Evolutionary conservation across 306 rosid species (phyloP).

Genomic region (Pyrus bretschneideri): DNA sequence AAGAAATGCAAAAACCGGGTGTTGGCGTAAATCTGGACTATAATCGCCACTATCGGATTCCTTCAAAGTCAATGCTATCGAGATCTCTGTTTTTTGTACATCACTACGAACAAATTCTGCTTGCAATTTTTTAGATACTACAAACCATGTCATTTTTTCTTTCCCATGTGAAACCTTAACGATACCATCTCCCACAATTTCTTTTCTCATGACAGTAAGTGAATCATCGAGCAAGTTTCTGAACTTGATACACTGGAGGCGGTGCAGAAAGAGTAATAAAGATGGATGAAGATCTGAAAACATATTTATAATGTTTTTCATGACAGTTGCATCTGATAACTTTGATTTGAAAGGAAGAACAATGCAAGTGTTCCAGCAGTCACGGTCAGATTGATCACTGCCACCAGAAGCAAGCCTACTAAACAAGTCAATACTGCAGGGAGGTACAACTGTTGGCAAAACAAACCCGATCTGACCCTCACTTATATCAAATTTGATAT

Average conservation of each 20-base stretch:
- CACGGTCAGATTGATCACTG: conserved; percentile 31
- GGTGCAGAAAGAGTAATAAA: conserved; percentile 84
- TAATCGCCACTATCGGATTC: conserved; percentile 48
- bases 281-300: conserved; percentile 97
- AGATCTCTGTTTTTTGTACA: conserved; percentile 75
- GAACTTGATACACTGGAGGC: conserved; percentile 72
- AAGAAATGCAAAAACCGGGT: conserved; percentile 93
- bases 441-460: conserved; percentile 74
- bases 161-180: conserved; percentile 71
- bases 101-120: conserved; percentile 49
- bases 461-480: conserved; percentile 98
- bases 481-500: conserved; percentile 85
- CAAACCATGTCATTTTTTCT: conserved; percentile 82
- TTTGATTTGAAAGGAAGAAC: conserved; percentile 77
- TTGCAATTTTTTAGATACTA: conserved; percentile 63
- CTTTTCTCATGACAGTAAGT: conserved; percentile 68
- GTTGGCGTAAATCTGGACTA: conserved; percentile 57
- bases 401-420: conserved; percentile 50
- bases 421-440: conserved; percentile 53
- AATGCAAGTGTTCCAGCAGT: conserved; percentile 84
- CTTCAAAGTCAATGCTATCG: conserved; percentile 76
- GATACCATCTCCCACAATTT: conserved; percentile 68
- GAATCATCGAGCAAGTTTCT: conserved; percentile 67
- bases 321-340: conserved; percentile 43
- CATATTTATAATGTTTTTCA: conserved; percentile 58